Conservation (phyloP, 768 basidiomycete genomes). For the Rhizopogon vulgaris region DNA sequence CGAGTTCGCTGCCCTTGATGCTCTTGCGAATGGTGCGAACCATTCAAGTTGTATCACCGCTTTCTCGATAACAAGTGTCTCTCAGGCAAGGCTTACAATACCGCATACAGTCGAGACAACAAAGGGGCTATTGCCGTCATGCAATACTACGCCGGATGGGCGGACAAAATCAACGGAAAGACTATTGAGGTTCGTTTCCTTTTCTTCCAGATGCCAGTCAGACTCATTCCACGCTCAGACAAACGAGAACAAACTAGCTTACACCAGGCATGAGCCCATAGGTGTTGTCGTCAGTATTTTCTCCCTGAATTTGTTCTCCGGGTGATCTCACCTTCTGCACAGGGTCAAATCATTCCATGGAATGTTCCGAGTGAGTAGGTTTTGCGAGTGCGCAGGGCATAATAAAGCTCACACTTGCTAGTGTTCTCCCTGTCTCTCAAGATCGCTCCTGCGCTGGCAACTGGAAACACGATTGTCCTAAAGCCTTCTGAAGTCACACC, state of each 20-base stretch:
- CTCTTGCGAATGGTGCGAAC: constrained; percentile 52
- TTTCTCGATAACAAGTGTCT: neutral
- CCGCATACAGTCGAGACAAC: constrained; percentile 4
- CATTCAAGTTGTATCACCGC: constrained; percentile 6
- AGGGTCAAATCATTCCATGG: constrained; percentile 62
- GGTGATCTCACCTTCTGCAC: constrained; percentile 12
- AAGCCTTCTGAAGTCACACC: constrained; percentile 83
- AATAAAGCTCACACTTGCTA: constrained; percentile 3
- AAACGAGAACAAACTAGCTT: constrained; percentile 36
- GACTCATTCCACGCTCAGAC: constrained; percentile 36
- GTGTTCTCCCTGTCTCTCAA: constrained; percentile 70
- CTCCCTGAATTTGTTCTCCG: constrained; percentile 8
- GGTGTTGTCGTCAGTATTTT: constrained; percentile 35
- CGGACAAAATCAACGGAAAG: constrained; percentile 50
- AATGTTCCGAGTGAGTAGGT: constrained; percentile 39
- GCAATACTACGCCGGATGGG: constrained; percentile 56
- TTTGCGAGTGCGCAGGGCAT: too few species aligned
- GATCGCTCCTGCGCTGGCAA: constrained; percentile 68
- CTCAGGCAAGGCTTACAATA: constrained; percentile 4
- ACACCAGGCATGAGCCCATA: constrained; percentile 58
- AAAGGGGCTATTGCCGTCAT: constrained; percentile 30
- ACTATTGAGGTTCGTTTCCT: constrained; percentile 34
- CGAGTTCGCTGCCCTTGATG: constrained; percentile 61
- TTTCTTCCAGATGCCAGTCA: neutral
- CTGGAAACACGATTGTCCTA: constrained; percentile 71